Evolutionary conservation across 106 monocot species (phyloP).

Genomic region (Allium fistulosum): DNA sequence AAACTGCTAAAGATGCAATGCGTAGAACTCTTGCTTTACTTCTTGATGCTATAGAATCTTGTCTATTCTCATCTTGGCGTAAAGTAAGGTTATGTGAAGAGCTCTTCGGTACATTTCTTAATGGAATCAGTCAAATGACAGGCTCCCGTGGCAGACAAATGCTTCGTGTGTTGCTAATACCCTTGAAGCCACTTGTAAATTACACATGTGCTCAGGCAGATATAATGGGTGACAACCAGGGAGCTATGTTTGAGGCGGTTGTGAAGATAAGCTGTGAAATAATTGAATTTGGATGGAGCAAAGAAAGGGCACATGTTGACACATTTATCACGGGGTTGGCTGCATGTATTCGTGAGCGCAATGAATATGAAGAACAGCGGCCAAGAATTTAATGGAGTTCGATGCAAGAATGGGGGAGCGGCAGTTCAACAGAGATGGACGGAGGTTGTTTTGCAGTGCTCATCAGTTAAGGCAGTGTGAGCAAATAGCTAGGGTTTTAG

Average conservation of each 20-base stretch:
- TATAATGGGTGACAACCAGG: conserved; percentile 63
- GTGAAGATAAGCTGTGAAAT: conserved; percentile 89
- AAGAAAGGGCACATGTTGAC: conserved; percentile 88
- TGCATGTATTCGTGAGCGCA: conserved; percentile 82
- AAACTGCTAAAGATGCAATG: conserved; percentile 65
- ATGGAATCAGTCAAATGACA: conserved; percentile 80
- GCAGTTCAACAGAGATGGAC: too few species aligned
- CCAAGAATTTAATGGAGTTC: too few species aligned
- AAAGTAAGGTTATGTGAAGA: conserved; percentile 87
- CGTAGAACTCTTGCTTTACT: conserved; percentile 77
- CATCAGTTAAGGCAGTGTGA: too few species aligned
- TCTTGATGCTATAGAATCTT: conserved; percentile 85
- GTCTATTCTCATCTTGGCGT: conserved; percentile 80
- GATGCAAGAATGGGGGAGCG: too few species aligned
- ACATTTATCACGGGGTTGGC: conserved; percentile 98
- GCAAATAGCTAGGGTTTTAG: too few species aligned
- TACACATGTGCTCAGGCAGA: conserved; percentile 93
- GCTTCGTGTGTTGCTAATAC: conserved; percentile 76
- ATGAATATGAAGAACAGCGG: conserved; percentile 76
- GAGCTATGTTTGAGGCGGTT: conserved; percentile 73
- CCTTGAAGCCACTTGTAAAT: conserved; percentile 83
- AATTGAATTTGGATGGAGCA: conserved; percentile 97
- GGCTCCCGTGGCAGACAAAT: conserved; percentile 82
- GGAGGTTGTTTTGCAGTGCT: too few species aligned
- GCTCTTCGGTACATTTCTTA: conserved; percentile 62